A percentile compares a stretch with the other conserved stretches of the same genome.
Evolutionary conservation across 2,329 filamentous ascomycete genomes (phyloP).

Genomic region (Rhynchosporium secalis): DNA sequence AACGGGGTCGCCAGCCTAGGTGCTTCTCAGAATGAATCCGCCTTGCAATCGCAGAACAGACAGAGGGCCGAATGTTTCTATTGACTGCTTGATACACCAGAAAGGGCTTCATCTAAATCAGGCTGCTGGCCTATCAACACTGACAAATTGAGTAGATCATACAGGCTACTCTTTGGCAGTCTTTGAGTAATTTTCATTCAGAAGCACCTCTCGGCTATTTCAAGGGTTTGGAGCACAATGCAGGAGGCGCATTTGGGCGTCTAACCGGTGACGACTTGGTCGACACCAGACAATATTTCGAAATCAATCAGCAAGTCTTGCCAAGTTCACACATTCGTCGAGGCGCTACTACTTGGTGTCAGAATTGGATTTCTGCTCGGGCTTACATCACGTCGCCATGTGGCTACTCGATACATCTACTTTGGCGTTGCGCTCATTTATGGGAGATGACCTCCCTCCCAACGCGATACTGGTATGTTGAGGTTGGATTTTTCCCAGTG

Average conservation of each 20-base stretch:
- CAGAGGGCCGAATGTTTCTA: not conserved
- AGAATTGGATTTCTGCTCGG: too few species aligned
- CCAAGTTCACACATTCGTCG: not conserved
- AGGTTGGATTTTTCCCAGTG: too few species aligned
- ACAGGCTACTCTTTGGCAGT: not conserved
- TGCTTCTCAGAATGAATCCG: not conserved
- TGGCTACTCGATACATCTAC: slow-evolving; percentile 22
- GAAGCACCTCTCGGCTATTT: not conserved
- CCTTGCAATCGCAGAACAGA: not conserved
- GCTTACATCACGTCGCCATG: slow-evolving; percentile 13
- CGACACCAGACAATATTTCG: not conserved
- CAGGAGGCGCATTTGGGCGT: not conserved
- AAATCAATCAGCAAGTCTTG: not conserved
- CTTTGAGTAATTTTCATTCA: not conserved
- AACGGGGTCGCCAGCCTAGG: not conserved
- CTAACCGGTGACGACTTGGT: not conserved
- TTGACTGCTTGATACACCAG: not conserved
- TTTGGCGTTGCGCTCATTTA: slow-evolving; percentile 21
- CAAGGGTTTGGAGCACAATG: not conserved
- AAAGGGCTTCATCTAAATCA: not conserved
- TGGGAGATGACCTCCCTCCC: slow-evolving; percentile 25
- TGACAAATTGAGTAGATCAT: too few species aligned
- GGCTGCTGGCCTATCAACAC: too few species aligned
- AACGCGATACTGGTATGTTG: slow-evolving; percentile 36
- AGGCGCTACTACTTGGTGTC: not conserved